Evolutionary conservation across 192 early-diverging fungal genomes (phyloP).

Genomic region (Dimargaris cristalligena): DNA sequence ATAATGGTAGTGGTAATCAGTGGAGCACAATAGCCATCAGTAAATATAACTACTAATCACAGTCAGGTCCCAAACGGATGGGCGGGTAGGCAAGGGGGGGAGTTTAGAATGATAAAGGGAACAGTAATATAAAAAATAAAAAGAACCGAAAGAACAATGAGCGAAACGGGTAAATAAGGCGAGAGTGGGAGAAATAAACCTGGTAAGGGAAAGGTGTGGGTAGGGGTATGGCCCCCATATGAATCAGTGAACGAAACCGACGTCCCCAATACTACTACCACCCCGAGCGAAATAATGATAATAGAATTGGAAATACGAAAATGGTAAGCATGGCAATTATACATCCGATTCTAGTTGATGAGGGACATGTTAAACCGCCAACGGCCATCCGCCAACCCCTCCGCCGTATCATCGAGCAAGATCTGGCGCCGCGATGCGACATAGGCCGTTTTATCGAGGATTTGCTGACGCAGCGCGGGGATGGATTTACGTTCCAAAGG

Average conservation of each 20-base stretch:
- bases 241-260: too few species aligned
- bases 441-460: constrained; percentile 89
- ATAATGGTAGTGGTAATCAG: not conserved
- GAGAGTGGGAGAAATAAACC: too few species aligned
- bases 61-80: too few species aligned
- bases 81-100: not conserved
- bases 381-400: constrained; percentile 63
- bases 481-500: constrained; percentile 59
- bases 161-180: too few species aligned
- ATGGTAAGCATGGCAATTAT: too few species aligned
- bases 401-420: constrained; percentile 76
- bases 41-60: too few species aligned
- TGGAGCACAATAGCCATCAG: not conserved
- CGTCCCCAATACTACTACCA: too few species aligned
- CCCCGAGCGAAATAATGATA: too few species aligned
- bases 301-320: too few species aligned
- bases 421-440: constrained; percentile 77
- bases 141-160: not conserved
- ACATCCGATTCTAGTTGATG: too few species aligned
- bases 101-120: constrained; percentile 5
- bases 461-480: constrained; percentile 61
- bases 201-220: too few species aligned
- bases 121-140: constrained; percentile 1
- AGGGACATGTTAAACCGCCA: constrained; percentile 50
- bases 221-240: too few species aligned